Evolutionary conservation across 2,329 filamentous ascomycete genomes (phyloP).

Genomic region (Fusarium musae): DNA sequence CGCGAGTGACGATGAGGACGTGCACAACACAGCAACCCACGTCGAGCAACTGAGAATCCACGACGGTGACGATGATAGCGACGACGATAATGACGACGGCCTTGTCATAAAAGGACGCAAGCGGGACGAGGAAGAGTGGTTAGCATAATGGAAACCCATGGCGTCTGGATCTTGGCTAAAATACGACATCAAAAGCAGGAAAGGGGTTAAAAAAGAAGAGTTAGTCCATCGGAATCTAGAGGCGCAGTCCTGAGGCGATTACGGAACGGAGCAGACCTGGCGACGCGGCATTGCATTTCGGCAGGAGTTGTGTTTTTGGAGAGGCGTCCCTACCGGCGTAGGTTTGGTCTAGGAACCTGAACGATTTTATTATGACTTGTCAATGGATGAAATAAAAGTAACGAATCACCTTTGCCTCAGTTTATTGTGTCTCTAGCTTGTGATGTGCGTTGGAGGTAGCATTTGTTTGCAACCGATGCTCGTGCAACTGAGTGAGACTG

Average conservation of each 20-base stretch:
- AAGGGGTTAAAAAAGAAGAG: conserved; percentile 27
- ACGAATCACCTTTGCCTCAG: conserved; percentile 25
- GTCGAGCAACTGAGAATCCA: conserved; percentile 56
- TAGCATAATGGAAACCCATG: conserved; percentile 55
- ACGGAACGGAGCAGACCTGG: conserved; percentile 33
- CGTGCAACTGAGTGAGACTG: background rate
- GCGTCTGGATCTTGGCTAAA: conserved; percentile 13
- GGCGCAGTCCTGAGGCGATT: conserved; percentile 19
- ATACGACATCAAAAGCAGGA: conserved; percentile 22
- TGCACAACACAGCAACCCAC: conserved; percentile 49
- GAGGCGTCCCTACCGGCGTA: conserved; percentile 42
- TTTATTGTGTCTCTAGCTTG: background rate
- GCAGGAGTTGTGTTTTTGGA: conserved; percentile 43
- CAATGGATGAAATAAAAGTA: conserved; percentile 32
- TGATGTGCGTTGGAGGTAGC: background rate
- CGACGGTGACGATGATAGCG: conserved; percentile 56
- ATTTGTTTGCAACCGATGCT: background rate
- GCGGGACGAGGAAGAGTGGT: conserved; percentile 69
- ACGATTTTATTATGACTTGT: conserved; percentile 37
- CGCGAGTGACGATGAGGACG: conserved; percentile 53
- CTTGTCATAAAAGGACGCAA: conserved; percentile 67
- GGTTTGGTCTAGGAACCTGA: conserved; percentile 40
- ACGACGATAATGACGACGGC: conserved; percentile 68
- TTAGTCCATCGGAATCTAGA: conserved; percentile 26
- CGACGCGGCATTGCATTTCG: conserved; percentile 44